Evolutionary conservation across 352 stramenopile genomes (phyloP).

Genomic region (Proteromonas lacertae): DNA sequence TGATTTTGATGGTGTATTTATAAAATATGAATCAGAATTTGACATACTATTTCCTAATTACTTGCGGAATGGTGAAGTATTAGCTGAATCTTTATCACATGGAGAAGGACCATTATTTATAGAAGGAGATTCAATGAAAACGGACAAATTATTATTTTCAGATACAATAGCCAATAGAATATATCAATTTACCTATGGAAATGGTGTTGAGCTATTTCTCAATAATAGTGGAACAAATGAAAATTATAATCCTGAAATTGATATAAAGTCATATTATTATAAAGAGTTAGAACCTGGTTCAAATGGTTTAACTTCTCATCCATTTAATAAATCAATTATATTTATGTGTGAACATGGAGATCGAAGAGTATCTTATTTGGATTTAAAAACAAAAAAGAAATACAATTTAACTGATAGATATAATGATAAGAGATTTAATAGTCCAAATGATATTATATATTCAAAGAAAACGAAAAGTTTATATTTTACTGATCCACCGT

Average conservation of each 20-base stretch:
- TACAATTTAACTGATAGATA: conserved; percentile 8
- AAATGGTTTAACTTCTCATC: conserved; percentile 5
- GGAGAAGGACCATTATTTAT: conserved; percentile 12
- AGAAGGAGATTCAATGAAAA: conserved; percentile 3
- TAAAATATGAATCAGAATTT: no score
- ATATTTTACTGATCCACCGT: conserved; percentile 14
- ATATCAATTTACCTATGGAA: conserved; percentile 13
- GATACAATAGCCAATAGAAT: conserved; percentile 10
- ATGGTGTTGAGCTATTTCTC: conserved; percentile 10
- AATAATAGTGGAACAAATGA: conserved; percentile 10
- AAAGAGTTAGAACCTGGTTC: conserved; percentile 5
- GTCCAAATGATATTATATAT: conserved; percentile 10
- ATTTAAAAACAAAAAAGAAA: conserved; percentile 8
- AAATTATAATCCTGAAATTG: conserved; percentile 8
- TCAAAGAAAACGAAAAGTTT: conserved; percentile 5
- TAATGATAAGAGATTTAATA: conserved; percentile 9
- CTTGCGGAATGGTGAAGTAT: no score
- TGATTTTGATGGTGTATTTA: no score
- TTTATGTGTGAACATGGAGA: conserved; percentile 10
- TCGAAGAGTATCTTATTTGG: conserved; percentile 6
- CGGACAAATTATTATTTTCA: conserved; percentile 10
- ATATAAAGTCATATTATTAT: conserved; percentile 4
- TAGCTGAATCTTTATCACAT: conserved; percentile 9
- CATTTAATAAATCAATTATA: neutral
- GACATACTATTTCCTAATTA: no score